phyloP scores from a whole-genome alignment of 176 grass and related monocot species.

The Aegilops sharonensis region DNA sequence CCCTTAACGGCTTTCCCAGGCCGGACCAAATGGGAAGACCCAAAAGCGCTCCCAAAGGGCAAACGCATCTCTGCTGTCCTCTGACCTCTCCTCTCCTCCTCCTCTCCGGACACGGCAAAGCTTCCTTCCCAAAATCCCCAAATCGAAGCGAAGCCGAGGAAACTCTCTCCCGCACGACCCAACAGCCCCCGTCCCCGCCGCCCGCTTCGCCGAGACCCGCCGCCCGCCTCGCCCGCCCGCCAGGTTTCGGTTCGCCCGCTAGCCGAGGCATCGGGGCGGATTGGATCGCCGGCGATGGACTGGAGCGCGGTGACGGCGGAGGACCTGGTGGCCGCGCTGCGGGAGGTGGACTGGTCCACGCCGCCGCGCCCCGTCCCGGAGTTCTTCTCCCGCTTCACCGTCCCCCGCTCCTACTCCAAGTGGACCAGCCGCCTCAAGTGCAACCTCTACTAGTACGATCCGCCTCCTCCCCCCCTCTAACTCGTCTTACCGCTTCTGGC shows the following conservation, averaged over 20 bases:
- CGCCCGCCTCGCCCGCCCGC: not conserved
- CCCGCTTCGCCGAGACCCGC: not conserved
- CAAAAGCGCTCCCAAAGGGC: conserved; percentile 1
- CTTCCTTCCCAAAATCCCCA: not conserved
- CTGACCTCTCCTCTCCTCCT: not conserved
- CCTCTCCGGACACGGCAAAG: conserved; percentile 5
- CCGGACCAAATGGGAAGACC: not conserved
- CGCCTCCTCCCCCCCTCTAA: not conserved
- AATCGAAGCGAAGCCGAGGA: not conserved
- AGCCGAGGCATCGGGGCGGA: not conserved
- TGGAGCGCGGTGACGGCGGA: conserved; percentile 97
- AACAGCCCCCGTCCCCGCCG: not conserved
- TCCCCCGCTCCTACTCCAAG: conserved; percentile 95
- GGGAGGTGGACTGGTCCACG: conserved; percentile 96
- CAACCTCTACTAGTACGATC: conserved; percentile 98
- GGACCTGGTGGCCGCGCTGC: conserved; percentile 95
- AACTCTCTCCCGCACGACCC: conserved; percentile 4
- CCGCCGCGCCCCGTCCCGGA: conserved; percentile 86
- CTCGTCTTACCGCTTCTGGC: not conserved
- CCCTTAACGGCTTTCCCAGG: not conserved
- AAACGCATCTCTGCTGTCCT: not conserved
- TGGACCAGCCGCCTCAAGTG: conserved; percentile 99
- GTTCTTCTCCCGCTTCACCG: conserved; percentile 99
- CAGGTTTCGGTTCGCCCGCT: conserved; percentile 22
- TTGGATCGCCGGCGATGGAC: conserved; percentile 63